Percentiles rank a stretch among this genome's conserved stretches.
These are phyloP conservation scores for Elongisporangium senticosum DNA, from an alignment of 352 stramenopile species.

Conservation along the genomic window DNA sequence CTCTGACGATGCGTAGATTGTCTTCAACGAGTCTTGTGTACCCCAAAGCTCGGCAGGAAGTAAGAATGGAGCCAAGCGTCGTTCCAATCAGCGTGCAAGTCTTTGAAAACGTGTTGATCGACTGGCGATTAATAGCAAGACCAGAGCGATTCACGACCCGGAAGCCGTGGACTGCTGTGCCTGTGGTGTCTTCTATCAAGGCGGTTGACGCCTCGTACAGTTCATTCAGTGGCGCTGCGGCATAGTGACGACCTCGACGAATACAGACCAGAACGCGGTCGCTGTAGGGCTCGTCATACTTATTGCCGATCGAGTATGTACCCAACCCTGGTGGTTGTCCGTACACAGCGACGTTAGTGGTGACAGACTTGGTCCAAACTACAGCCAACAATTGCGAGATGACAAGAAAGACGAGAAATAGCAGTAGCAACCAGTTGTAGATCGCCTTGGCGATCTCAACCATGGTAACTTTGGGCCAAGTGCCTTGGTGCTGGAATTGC, in stretches of 20 bases:
- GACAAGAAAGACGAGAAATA: neutral
- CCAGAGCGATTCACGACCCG: slow-evolving; percentile 1
- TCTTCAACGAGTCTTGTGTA: slow-evolving; percentile 1
- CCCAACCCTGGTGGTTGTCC: neutral
- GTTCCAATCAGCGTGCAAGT: neutral
- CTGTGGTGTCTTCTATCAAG: slow-evolving; percentile 2
- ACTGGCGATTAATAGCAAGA: neutral
- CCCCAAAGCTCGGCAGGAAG: neutral
- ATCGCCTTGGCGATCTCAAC: neutral
- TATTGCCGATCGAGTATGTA: neutral
- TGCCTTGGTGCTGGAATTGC: neutral
- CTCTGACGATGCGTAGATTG: slow-evolving; percentile 18
- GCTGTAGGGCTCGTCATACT: slow-evolving; percentile 14
- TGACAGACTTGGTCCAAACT: slow-evolving; percentile 2
- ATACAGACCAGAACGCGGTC: slow-evolving; percentile 15
- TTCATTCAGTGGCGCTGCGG: neutral
- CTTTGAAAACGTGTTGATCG: neutral
- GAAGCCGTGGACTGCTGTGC: neutral
- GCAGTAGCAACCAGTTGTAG: neutral
- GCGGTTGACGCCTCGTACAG: neutral
- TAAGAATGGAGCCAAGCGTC: neutral
- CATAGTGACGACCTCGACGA: slow-evolving; percentile 4
- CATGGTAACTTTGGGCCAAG: neutral
- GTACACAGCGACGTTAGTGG: neutral
- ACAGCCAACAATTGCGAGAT: slow-evolving; percentile 2